Percentiles rank a stretch among this genome's conserved stretches.
Evolutionary conservation across 148 eudicot genomes (phyloP).

Genomic region (Amaranthus cruentus): DNA sequence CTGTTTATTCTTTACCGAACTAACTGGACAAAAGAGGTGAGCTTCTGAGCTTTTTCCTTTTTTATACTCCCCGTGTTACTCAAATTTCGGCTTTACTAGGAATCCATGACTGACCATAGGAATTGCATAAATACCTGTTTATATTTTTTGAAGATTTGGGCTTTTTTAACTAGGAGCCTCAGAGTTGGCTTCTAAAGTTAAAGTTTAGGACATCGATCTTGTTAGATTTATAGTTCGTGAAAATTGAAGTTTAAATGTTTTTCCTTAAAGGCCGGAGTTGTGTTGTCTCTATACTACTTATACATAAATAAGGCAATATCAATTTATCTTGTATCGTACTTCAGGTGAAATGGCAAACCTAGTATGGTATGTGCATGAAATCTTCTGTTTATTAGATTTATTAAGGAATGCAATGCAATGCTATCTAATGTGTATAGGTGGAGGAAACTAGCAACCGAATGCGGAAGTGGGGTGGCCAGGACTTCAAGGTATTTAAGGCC

Average conservation of each 20-base stretch:
- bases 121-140: neutral
- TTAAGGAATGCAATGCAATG: neutral
- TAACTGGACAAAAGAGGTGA: slow-evolving; percentile 80
- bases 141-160: neutral
- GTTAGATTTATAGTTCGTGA: neutral
- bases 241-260: neutral
- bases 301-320: neutral
- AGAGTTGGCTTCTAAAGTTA: neutral
- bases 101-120: neutral
- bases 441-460: slow-evolving; percentile 60
- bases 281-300: neutral
- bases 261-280: neutral
- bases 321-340: neutral
- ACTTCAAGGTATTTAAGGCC: slow-evolving; percentile 16
- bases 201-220: neutral
- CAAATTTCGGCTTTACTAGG: neutral
- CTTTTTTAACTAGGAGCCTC: neutral
- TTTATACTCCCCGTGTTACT: neutral
- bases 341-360: neutral
- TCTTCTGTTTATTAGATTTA: neutral
- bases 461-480: slow-evolving; percentile 73
- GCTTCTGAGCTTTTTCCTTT: neutral
- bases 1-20: slow-evolving; percentile 57
- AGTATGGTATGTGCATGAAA: neutral
- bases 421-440: slow-evolving; percentile 35